phyloP scores from a whole-genome alignment of 768 basidiomycete species.

The Russula emetica region DNA sequence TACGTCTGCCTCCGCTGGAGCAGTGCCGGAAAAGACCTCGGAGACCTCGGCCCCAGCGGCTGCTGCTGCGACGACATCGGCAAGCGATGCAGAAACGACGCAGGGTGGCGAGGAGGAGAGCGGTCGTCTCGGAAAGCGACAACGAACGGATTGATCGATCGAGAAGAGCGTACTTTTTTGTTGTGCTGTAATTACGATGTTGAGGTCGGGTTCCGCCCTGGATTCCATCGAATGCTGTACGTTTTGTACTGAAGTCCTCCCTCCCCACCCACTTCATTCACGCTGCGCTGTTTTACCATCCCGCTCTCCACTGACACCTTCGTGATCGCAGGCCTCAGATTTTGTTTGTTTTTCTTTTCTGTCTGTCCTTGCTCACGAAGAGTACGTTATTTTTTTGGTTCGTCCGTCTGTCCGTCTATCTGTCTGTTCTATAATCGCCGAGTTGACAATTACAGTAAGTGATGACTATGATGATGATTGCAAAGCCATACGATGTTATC shows the following conservation, averaged over 20 bases:
- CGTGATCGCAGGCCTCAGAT: not conserved
- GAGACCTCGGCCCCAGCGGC: conserved; percentile 1
- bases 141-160: conserved; percentile 29
- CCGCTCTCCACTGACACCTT: not conserved
- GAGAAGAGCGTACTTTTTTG: not conserved
- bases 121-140: conserved; percentile 29
- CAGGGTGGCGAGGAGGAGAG: conserved; percentile 28
- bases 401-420: not conserved
- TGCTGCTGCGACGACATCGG: not conserved
- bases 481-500: too few species aligned
- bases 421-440: not conserved
- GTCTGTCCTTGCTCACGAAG: not conserved
- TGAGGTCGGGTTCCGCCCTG: not conserved
- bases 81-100: conserved; percentile 24
- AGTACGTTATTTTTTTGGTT: not conserved
- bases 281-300: conserved; percentile 8
- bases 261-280: not conserved
- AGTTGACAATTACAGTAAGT: not conserved
- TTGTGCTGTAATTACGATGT: conserved; percentile 7
- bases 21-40: conserved; percentile 17
- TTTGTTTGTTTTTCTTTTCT: not conserved
- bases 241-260: conserved; percentile 3
- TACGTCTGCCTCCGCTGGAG: conserved; percentile 9
- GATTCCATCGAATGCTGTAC: conserved; percentile 5
- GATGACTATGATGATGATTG: too few species aligned